phyloP scores from a whole-genome alignment of 176 grass and related monocot species.

The Paspalum vaginatum region DNA sequence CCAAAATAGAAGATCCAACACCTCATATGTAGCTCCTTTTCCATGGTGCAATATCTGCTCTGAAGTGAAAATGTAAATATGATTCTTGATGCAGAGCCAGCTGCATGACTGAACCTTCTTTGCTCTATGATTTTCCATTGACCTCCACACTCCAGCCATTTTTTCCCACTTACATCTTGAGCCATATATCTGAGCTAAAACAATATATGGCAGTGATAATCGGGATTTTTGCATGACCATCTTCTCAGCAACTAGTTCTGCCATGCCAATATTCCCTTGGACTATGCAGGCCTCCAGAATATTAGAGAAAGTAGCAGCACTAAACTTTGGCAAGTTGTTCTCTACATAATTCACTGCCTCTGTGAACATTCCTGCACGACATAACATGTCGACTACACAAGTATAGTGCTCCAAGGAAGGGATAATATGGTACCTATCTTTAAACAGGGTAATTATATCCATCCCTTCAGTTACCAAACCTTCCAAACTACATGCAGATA shows the following conservation, averaged over 20 bases:
- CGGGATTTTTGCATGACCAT: constrained; percentile 56
- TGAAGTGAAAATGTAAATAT: constrained; percentile 59
- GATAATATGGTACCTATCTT: constrained; percentile 59
- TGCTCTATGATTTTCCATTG: constrained; percentile 62
- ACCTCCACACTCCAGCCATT: constrained; percentile 77
- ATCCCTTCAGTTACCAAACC: constrained; percentile 60
- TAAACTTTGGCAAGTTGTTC: constrained; percentile 44
- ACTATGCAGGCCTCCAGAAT: constrained; percentile 78
- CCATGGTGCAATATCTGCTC: constrained; percentile 69
- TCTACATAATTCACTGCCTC: constrained; percentile 69
- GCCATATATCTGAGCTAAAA: constrained; percentile 66
- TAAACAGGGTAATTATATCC: constrained; percentile 59
- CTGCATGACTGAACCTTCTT: constrained; percentile 65
- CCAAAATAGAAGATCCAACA: constrained; percentile 63
- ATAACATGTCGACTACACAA: constrained; percentile 71
- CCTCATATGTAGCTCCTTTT: constrained; percentile 56
- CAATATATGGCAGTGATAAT: constrained; percentile 65
- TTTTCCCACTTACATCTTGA: constrained; percentile 82
- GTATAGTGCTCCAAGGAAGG: constrained; percentile 58
- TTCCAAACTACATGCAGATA: constrained; percentile 65
- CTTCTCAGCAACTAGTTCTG: constrained; percentile 67
- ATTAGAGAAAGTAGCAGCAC: constrained; percentile 45
- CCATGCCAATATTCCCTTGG: constrained; percentile 51
- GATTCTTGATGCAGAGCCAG: constrained; percentile 74
- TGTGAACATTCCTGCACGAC: constrained; percentile 61